Evolutionary conservation across 208 protist genomes (phyloP), one percentile per base, ranked within the genome.

Genomic region (Balamuthia mandrillaris): DNA sequence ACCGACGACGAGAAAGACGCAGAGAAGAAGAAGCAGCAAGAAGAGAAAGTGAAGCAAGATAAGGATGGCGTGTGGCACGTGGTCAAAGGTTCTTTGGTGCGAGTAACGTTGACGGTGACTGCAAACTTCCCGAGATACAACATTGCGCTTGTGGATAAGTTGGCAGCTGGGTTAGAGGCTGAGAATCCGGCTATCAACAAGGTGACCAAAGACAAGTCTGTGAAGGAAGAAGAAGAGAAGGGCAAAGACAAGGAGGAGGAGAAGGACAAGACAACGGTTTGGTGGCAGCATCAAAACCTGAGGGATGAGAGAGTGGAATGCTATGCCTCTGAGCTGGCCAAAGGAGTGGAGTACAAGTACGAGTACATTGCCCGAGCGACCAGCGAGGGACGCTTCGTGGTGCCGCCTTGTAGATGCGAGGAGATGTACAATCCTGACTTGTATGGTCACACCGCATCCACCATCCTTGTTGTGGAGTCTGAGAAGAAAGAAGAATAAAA

Each of bases 81-180:
- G 31, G 37, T 60, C 31, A 79, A 79, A 49, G 70, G 70, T 16
- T 42, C 45, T 18, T 16, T 79, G 47, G 31, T 79, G 2, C 70
- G 70, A 16, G 27, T 27, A 42, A 79, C 33, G 47, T 29, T 79
- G 33, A 79, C 70, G 16, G 27, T 60, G 70, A 79, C 27, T 18
- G 42, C 47, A 14, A 79, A 79, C 47, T 79, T 60, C 70, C 70
- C 70, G 70, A 24, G 75, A 5, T 83, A 66, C 41, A 63, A 83
- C 54, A 68, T 83, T 24, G 75, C 75, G 35, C 37, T 83, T 35
- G 52, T 83, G 37, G 75, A 83, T 39, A 83, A 83, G 75, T 56
- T 83, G 29, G 54, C 75, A 18, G 75, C 41, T 18, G 75, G 75
- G 4, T 44, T 83, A 4, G 75, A 83, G 35, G 75, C 75, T 14